Evolutionary conservation across 106 monocot genomes (phyloP).

Genomic region (Gastrodia elata): DNA sequence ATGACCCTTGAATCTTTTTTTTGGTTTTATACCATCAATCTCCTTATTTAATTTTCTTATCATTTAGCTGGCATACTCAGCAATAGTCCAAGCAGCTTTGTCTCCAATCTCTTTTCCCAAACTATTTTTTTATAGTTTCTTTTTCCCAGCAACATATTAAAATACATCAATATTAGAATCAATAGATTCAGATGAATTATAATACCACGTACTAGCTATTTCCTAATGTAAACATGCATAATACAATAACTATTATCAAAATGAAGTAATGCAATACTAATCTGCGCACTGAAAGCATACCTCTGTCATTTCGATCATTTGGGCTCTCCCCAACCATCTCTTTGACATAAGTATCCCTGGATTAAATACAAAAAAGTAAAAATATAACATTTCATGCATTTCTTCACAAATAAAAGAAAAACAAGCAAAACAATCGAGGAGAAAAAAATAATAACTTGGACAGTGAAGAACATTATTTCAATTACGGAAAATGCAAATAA

Average conservation of each 20-base stretch:
- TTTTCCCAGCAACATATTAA: too few species aligned
- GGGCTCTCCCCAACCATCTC: slow-evolving; percentile 89
- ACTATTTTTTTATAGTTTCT: too few species aligned
- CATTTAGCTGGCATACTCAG: too few species aligned
- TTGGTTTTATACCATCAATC: too few species aligned
- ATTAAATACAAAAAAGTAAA: not conserved
- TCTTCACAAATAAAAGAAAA: not conserved
- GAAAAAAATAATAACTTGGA: not conserved
- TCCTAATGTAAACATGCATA: too few species aligned
- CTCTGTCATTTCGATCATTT: slow-evolving; percentile 94
- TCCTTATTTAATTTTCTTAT: too few species aligned
- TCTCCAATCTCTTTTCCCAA: too few species aligned
- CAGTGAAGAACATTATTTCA: not conserved
- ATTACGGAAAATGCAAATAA: not conserved
- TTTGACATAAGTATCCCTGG: slow-evolving; percentile 83
- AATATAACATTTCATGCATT: not conserved
- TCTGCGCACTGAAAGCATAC: slow-evolving; percentile 15
- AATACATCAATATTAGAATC: too few species aligned
- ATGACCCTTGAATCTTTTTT: too few species aligned
- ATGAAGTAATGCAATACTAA: not conserved
- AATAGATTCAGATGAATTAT: too few species aligned
- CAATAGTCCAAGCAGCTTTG: too few species aligned
- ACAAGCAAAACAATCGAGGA: not conserved
- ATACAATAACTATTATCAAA: not conserved
- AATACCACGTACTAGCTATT: too few species aligned